Evolutionary conservation across 192 early-diverging fungal species (phyloP).

Genomic region (Funneliformis mosseae): DNA sequence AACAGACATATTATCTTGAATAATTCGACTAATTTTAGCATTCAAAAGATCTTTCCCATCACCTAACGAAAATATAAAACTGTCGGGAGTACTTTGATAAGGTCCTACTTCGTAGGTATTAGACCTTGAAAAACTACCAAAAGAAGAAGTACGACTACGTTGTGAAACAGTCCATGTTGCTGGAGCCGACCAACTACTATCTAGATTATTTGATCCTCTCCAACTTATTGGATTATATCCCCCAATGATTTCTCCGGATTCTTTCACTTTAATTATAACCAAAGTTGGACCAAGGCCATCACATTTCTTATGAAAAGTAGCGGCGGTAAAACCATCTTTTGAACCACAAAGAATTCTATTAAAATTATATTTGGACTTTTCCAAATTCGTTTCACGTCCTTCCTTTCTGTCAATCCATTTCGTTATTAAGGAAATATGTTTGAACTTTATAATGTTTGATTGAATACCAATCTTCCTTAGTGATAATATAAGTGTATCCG

Average conservation of each 20-base stretch:
- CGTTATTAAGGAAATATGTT: slow-evolving; percentile 7
- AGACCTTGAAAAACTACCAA: slow-evolving; percentile 7
- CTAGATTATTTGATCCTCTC: neutral
- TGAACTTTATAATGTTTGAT: slow-evolving; percentile 19
- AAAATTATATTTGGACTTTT: slow-evolving; percentile 11
- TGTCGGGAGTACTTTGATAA: slow-evolving; percentile 10
- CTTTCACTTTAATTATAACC: neutral
- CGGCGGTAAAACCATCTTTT: neutral
- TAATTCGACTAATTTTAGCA: neutral
- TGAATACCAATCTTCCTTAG: slow-evolving; percentile 7
- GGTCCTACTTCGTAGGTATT: neutral
- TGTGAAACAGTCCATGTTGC: neutral
- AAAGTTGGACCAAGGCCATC: neutral
- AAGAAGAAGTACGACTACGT: neutral
- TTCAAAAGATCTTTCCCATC: neutral
- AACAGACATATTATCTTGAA: neutral
- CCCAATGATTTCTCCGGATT: slow-evolving; percentile 1
- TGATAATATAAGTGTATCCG: neutral
- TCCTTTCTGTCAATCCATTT: slow-evolving; percentile 22
- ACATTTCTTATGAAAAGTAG: neutral
- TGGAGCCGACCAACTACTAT: neutral
- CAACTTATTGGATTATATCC: slow-evolving; percentile 17
- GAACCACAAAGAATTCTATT: slow-evolving; percentile 6
- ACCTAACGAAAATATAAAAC: slow-evolving; percentile 25
- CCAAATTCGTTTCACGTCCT: neutral